A percentile compares a stretch with the other conserved stretches of the same genome.
Conservation (phyloP, 768 basidiomycete species). For the Kwoniella sp. region DNA sequence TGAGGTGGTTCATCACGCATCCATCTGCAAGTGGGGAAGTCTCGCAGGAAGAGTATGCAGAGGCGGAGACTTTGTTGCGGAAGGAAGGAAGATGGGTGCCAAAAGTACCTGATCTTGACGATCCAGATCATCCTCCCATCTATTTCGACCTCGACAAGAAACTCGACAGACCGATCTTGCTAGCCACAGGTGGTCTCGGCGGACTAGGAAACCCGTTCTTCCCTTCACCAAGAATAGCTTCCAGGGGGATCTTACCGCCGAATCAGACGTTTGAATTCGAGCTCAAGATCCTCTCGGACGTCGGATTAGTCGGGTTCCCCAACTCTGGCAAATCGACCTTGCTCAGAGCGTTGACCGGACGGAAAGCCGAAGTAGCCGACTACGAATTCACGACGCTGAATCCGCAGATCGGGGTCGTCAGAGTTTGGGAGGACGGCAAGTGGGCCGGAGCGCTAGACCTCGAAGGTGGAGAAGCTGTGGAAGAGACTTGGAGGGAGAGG, state of each 20-base stretch:
- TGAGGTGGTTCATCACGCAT: slow-evolving; percentile 42
- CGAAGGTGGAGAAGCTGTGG: slow-evolving; percentile 37
- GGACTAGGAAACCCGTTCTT: slow-evolving; percentile 92
- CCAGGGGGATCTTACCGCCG: slow-evolving; percentile 41
- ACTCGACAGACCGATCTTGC: slow-evolving; percentile 56
- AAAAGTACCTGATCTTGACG: slow-evolving; percentile 26
- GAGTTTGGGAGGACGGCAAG: slow-evolving; percentile 75
- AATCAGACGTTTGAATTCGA: slow-evolving; percentile 78
- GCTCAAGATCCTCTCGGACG: slow-evolving; percentile 88
- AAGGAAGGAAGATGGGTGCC: slow-evolving; percentile 37
- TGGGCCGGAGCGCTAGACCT: slow-evolving; percentile 58
- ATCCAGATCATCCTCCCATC: slow-evolving; percentile 27
- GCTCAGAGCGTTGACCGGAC: slow-evolving; percentile 82
- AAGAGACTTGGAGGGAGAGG: slow-evolving; percentile 50
- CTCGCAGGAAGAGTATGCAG: slow-evolving; percentile 34
- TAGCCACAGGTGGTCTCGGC: slow-evolving; percentile 75
- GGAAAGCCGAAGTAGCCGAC: slow-evolving; percentile 79
- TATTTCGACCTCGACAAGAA: slow-evolving; percentile 41
- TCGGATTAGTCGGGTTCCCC: slow-evolving; percentile 95
- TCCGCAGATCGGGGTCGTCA: slow-evolving; percentile 87
- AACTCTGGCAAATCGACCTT: slow-evolving; percentile 90
- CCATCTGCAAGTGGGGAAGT: slow-evolving; percentile 37
- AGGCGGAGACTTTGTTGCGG: slow-evolving; percentile 40
- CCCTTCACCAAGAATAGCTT: slow-evolving; percentile 70
- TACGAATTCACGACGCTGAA: slow-evolving; percentile 96